Conservation (phyloP, 305 asterid species). For the Solanum hybrid region DNA sequence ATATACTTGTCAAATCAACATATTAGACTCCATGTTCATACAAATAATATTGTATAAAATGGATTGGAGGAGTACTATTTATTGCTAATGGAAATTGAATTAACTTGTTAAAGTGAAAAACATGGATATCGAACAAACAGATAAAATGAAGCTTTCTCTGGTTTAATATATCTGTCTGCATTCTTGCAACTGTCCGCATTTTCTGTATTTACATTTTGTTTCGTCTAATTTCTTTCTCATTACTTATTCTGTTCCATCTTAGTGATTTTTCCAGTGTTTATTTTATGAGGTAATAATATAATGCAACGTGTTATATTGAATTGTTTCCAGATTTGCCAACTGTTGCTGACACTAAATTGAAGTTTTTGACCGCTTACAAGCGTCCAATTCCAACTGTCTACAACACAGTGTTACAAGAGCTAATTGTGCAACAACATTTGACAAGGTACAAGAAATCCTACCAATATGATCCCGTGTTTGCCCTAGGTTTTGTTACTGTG, state of each 20-base stretch:
- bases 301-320: background rate
- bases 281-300: background rate
- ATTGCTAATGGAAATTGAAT: background rate
- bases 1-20: background rate
- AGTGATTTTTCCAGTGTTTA: background rate
- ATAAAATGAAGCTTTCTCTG: background rate
- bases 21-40: background rate
- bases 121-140: background rate
- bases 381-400: conserved; percentile 90
- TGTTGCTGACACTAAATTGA: conserved; percentile 73
- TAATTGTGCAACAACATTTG: conserved; percentile 91
- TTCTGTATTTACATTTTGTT: background rate
- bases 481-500: conserved; percentile 90
- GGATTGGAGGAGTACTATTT: background rate
- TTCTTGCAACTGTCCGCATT: background rate
- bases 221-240: background rate
- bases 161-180: background rate
- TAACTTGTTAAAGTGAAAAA: background rate
- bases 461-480: conserved; percentile 80
- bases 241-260: background rate
- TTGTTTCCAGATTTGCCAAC: conserved; percentile 68
- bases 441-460: conserved; percentile 80
- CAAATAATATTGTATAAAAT: background rate
- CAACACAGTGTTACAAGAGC: conserved; percentile 80
- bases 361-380: conserved; percentile 80